Conservation (phyloP, 441 rosid genomes). For the Erodium texanum region DNA sequence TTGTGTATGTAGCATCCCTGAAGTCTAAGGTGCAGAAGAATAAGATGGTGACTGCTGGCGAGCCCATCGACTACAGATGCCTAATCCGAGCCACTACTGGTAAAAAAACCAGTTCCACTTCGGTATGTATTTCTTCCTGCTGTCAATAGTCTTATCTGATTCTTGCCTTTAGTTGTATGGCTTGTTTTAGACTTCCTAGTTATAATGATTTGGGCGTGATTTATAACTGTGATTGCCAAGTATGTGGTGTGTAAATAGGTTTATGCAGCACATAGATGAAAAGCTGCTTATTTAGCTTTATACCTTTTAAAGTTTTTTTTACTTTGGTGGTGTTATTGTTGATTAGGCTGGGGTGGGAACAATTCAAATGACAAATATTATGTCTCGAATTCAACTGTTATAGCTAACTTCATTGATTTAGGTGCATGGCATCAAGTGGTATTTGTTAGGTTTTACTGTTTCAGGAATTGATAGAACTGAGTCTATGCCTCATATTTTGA, state of each 20-base stretch:
- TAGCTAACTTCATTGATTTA: not conserved
- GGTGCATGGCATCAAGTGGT: not conserved
- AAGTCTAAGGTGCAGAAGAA: slow-evolving; percentile 68
- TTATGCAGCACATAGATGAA: not conserved
- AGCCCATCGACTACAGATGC: slow-evolving; percentile 61
- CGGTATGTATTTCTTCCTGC: slow-evolving; percentile 33
- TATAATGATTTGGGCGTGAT: not conserved
- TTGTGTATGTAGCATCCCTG: slow-evolving; percentile 46
- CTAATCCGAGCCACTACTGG: slow-evolving; percentile 83
- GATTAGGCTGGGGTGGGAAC: not conserved
- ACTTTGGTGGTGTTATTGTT: not conserved
- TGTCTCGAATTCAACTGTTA: not conserved
- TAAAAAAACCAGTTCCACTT: slow-evolving; percentile 68
- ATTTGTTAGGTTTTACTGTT: not conserved
- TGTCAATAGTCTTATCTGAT: not conserved
- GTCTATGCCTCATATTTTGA: not conserved
- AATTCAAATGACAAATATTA: not conserved
- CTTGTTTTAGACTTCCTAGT: not conserved
- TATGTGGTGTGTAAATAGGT: not conserved
- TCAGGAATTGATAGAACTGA: not conserved
- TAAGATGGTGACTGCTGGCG: slow-evolving; percentile 49
- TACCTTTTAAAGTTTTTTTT: no score
- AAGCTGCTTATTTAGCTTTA: no score
- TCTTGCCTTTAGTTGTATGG: not conserved
- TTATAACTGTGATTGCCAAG: not conserved